Base-by-base conservation (phyloP, 2,329 filamentous ascomycete genomes). In the Colletotrichum coccodes region DNA sequence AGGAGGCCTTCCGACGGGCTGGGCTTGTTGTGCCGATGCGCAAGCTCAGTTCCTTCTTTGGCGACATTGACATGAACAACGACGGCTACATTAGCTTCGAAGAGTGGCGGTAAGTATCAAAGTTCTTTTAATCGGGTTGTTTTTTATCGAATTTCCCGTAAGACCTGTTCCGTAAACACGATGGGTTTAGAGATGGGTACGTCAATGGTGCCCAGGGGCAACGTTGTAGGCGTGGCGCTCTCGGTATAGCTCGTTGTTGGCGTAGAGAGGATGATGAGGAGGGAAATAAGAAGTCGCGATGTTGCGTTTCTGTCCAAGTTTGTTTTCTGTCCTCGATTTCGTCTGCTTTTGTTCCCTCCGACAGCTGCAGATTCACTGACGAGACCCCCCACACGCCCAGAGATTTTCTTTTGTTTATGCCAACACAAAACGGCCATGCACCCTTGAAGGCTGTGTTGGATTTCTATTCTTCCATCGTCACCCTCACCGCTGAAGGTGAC, bases 351-450 rank as follows among this genome's bases (percentile, higher is more conserved):
- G n/a, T n/a, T 23, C 18, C n/a, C 58, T 60, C 50, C 30, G 50
- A 53, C 6, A 23, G 50, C 30, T 14, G 32, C 50, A 53, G 28
- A 32, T 36, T 47, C 49, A 69, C 68, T 68, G 26, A 60, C 42
- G 23, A 6, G 28, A 60, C 6, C 32, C 46, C 44, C 60, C 6
- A 26, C 21, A n/a, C 7, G 4, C 3, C n/a, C 36, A 97, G 94
- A 79, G 92, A 98, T 81, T 99, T 98, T 80, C 87, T 98, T 30
- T 89, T 98, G 50, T 98, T 98, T 81, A 92, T 98, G 83, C 90
- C 90, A 23, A 83, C 83, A 68, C 76, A 82, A 69, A 87, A 91
- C 71, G 85, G 90, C 73, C 86, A 87, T 64, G 90, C 92, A 28
- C 91, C 92, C 72, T 87, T 99, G 50, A 90, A 91, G 77, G 91